A percentile compares a stretch with the other conserved stretches of the same genome.
phyloP scores from a whole-genome alignment of 1,284 basidiomycete species.

The Cutaneotrichosporon spelunceum region DNA sequence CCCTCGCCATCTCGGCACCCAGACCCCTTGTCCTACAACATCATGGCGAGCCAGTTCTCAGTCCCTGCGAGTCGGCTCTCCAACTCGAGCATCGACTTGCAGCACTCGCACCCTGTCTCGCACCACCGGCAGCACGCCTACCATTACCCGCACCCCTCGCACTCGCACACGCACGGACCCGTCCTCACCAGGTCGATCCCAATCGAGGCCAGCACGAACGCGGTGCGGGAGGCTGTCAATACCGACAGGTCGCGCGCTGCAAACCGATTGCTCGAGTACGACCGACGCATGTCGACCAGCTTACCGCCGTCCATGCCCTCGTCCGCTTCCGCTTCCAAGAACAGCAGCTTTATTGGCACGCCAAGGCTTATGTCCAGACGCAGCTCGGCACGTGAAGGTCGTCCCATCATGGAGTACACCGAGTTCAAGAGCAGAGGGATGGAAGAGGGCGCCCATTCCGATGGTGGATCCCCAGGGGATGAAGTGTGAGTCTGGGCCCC shows the following conservation, averaged over 20 bases:
- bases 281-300: conserved; percentile 5
- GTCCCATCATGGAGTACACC: neutral
- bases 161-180: neutral
- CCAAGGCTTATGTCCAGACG: conserved; percentile 28
- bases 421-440: conserved; percentile 6
- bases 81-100: neutral
- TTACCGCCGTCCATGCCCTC: conserved; percentile 15
- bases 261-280: neutral
- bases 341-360: conserved; percentile 26
- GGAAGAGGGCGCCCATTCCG: conserved; percentile 7
- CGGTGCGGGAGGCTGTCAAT: neutral
- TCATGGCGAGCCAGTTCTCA: conserved; percentile 8
- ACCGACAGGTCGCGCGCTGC: neutral
- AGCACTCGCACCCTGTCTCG: neutral
- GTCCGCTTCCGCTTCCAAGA: conserved; percentile 27
- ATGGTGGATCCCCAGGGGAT: conserved; percentile 11
- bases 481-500: conserved; percentile 39
- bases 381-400: conserved; percentile 26
- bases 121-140: neutral
- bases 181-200: neutral
- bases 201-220: neutral
- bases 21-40: neutral
- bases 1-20: neutral
- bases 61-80: neutral
- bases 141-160: neutral